phyloP scores from a whole-genome alignment of 257 asterid genomes.

The Nicotiana attenuata region DNA sequence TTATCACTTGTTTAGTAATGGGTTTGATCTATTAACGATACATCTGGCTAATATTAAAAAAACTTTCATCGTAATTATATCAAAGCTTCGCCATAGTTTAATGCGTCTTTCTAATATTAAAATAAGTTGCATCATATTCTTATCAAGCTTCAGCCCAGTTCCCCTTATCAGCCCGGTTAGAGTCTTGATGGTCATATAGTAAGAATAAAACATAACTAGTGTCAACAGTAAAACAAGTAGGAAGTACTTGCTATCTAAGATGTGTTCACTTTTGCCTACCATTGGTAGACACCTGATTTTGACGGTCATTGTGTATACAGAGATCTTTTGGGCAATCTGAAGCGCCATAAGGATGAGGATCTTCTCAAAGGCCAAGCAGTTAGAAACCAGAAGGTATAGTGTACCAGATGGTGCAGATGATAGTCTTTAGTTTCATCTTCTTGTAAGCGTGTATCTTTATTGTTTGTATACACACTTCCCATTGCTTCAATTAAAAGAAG shows the following conservation, averaged over 20 bases:
- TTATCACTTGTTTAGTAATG: not conserved
- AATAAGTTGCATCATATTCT: not conserved
- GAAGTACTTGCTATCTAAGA: not conserved
- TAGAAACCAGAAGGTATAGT: slow-evolving; percentile 75
- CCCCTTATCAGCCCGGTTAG: not conserved
- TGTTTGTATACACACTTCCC: not conserved
- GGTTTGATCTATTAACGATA: not conserved
- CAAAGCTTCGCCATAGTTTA: no score
- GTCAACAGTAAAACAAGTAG: not conserved
- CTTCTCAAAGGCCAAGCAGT: slow-evolving; percentile 77
- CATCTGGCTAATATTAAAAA: not conserved
- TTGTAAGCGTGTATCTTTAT: not conserved
- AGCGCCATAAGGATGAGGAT: slow-evolving; percentile 74
- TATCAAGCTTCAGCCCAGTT: not conserved
- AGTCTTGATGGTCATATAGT: not conserved
- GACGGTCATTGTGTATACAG: slow-evolving; percentile 31
- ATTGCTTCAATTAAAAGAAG: not conserved
- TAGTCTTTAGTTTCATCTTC: not conserved
- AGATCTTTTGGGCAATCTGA: slow-evolving; percentile 62
- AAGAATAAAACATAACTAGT: not conserved
- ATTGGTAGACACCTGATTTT: not conserved
- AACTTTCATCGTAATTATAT: not conserved
- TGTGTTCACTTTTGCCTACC: not conserved
- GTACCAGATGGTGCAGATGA: not conserved
- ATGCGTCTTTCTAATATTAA: not conserved